Conservation (phyloP, 768 basidiomycete species). For the Coprinellus aureogranulatus region DNA sequence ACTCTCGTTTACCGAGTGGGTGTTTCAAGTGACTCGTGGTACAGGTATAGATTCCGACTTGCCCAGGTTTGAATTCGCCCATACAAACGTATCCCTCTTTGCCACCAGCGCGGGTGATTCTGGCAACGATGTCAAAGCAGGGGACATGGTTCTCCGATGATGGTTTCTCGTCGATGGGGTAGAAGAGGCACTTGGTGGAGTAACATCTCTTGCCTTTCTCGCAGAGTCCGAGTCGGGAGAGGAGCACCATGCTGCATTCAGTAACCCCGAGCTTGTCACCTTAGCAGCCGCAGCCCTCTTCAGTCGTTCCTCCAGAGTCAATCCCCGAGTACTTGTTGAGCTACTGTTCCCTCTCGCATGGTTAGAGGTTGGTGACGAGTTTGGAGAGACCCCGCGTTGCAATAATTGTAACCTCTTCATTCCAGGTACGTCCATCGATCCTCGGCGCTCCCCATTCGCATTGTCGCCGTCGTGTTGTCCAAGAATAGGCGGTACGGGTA, state of each 20-base stretch:
- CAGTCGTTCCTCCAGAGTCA: slow-evolving; percentile 74
- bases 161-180: neutral
- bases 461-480: slow-evolving; percentile 1
- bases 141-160: slow-evolving; percentile 35
- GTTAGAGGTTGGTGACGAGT: slow-evolving; percentile 14
- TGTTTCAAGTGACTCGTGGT: too few species aligned
- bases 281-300: slow-evolving; percentile 58
- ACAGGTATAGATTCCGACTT: neutral
- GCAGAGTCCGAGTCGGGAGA: slow-evolving; percentile 23
- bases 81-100: neutral
- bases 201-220: slow-evolving; percentile 1
- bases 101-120: slow-evolving; percentile 30
- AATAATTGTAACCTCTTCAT: slow-evolving; percentile 66
- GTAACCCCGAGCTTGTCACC: slow-evolving; percentile 41
- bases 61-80: neutral
- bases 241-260: slow-evolving; percentile 17
- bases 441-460: slow-evolving; percentile 24
- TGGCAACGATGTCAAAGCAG: slow-evolving; percentile 43
- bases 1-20: too few species aligned
- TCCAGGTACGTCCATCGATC: slow-evolving; percentile 23
- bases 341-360: slow-evolving; percentile 9
- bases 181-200: neutral
- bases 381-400: slow-evolving; percentile 44
- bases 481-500: slow-evolving; percentile 4
- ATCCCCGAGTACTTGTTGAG: slow-evolving; percentile 35